Conservation (phyloP, 2,329 filamentous ascomycete genomes). For the Alternaria postmessia region DNA sequence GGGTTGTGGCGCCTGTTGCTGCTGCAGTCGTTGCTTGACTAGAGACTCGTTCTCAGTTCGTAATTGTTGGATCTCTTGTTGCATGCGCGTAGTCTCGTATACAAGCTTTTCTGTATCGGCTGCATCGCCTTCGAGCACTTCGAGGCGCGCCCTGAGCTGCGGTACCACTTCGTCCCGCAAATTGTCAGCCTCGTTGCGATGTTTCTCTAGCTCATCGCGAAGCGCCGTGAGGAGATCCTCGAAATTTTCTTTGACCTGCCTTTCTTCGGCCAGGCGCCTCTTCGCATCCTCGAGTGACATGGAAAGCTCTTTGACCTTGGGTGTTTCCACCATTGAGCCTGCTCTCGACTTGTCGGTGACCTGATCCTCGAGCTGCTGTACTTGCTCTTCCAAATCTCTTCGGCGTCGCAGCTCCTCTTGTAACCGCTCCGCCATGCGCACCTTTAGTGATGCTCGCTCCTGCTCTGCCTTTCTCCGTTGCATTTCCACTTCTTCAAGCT, state of each 20-base stretch:
- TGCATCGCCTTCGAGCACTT: constrained; percentile 79
- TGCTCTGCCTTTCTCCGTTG: constrained; percentile 86
- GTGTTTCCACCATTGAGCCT: constrained; percentile 46
- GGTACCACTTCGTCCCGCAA: constrained; percentile 88
- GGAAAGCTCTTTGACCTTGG: constrained; percentile 79
- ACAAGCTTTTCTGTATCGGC: constrained; percentile 75
- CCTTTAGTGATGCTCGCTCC: constrained; percentile 84
- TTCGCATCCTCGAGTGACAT: constrained; percentile 80
- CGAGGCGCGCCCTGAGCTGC: constrained; percentile 76
- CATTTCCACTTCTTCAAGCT: constrained; percentile 77
- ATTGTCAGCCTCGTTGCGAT: constrained; percentile 89
- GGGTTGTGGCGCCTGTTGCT: constrained; percentile 57
- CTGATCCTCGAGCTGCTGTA: constrained; percentile 81
- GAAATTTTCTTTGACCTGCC: constrained; percentile 88
- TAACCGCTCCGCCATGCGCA: constrained; percentile 84
- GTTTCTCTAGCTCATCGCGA: constrained; percentile 79
- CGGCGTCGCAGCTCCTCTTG: constrained; percentile 84
- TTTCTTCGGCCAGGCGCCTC: constrained; percentile 83
- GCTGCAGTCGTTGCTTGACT: constrained; percentile 57
- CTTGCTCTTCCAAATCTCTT: constrained; percentile 80
- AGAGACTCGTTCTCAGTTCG: constrained; percentile 72
- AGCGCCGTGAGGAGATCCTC: constrained; percentile 89
- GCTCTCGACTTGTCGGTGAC: constrained; percentile 56
- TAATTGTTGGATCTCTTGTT: constrained; percentile 74
- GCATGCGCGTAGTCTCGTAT: constrained; percentile 83